Percentiles rank a stretch among this genome's conserved stretches.
Evolutionary conservation across 2,329 filamentous ascomycete genomes (phyloP).

Genomic region (Epichloe amarillans): DNA sequence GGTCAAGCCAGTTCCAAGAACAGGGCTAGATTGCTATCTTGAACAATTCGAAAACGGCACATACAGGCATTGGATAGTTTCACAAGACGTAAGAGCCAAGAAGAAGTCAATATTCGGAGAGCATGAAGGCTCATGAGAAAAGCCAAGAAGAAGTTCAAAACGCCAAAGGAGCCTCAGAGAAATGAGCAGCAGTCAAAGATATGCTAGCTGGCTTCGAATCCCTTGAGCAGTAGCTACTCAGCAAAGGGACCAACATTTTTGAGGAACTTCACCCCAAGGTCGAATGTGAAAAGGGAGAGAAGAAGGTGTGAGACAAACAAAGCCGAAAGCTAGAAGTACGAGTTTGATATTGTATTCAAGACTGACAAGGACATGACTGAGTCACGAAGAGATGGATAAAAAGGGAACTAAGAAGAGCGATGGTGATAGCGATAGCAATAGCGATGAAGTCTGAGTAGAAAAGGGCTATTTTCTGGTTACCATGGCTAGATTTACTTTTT

Average conservation of each 20-base stretch:
- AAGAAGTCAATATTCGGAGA: conserved; percentile 19
- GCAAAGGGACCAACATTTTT: conserved; percentile 53
- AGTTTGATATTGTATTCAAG: conserved; percentile 34
- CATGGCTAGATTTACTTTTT: too few relatives aligned
- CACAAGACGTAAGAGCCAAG: conserved; percentile 21
- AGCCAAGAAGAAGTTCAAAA: conserved; percentile 7
- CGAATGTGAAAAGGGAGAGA: conserved; percentile 11
- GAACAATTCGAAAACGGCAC: conserved; percentile 34
- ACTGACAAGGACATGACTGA: conserved; percentile 42
- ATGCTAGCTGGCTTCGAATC: conserved; percentile 38
- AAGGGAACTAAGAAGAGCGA: conserved; percentile 8
- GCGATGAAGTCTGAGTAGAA: not conserved
- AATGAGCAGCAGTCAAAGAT: conserved; percentile 39
- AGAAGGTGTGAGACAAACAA: conserved; percentile 1
- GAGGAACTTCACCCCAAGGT: conserved; percentile 47
- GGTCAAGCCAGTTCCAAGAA: conserved; percentile 8
- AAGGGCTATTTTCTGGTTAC: not conserved
- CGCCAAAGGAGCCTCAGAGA: conserved; percentile 27
- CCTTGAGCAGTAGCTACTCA: conserved; percentile 40
- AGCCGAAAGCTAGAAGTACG: conserved; percentile 26
- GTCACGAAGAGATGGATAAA: conserved; percentile 37
- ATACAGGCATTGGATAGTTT: conserved; percentile 46
- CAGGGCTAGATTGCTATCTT: conserved; percentile 39
- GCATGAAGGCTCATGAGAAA: conserved; percentile 14
- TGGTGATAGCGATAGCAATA: conserved; percentile 1